phyloP scores from a whole-genome alignment of 1,139 yeast species.

The Pneumocystis carinii region DNA sequence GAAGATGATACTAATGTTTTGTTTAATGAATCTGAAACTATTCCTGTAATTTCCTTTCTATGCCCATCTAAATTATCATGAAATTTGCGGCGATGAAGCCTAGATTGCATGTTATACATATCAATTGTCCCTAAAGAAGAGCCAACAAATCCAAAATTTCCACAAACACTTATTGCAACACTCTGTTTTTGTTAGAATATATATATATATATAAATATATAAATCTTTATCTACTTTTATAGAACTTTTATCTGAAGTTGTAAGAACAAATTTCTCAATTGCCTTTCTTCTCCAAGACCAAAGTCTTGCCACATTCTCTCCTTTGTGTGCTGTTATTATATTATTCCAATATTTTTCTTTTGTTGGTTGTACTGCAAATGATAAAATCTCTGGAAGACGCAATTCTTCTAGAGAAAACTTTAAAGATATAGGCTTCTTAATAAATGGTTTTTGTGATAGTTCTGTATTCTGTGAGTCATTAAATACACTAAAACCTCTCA shows the following conservation, averaged over 20 bases:
- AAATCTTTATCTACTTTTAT: constrained; percentile 35
- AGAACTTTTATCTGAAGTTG: constrained; percentile 64
- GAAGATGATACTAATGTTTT: constrained; percentile 75
- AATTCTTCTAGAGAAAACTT: constrained; percentile 37
- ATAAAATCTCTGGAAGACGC: constrained; percentile 63
- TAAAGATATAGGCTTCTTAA: constrained; percentile 34
- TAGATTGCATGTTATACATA: constrained; percentile 83
- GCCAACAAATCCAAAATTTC: constrained; percentile 90
- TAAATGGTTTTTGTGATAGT: constrained; percentile 56
- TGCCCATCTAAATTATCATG: constrained; percentile 27
- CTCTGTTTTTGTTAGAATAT: not conserved
- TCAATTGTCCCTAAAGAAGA: constrained; percentile 80
- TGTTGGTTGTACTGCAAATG: constrained; percentile 59
- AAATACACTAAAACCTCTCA: constrained; percentile 84
- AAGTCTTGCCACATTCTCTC: constrained; percentile 70
- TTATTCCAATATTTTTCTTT: constrained; percentile 93
- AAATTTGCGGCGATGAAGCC: constrained; percentile 49
- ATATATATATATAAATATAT: too few relatives aligned
- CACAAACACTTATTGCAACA: constrained; percentile 78
- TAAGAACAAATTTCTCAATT: constrained; percentile 57
- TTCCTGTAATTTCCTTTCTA: constrained; percentile 70
- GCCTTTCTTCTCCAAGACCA: constrained; percentile 80
- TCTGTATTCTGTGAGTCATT: constrained; percentile 96
- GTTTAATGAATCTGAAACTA: constrained; percentile 82
- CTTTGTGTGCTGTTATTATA: constrained; percentile 79